These are phyloP conservation scores for Metarhizium guizhouense DNA, from an alignment of 2,329 filamentous ascomycete species.

Conservation along the genomic window DNA sequence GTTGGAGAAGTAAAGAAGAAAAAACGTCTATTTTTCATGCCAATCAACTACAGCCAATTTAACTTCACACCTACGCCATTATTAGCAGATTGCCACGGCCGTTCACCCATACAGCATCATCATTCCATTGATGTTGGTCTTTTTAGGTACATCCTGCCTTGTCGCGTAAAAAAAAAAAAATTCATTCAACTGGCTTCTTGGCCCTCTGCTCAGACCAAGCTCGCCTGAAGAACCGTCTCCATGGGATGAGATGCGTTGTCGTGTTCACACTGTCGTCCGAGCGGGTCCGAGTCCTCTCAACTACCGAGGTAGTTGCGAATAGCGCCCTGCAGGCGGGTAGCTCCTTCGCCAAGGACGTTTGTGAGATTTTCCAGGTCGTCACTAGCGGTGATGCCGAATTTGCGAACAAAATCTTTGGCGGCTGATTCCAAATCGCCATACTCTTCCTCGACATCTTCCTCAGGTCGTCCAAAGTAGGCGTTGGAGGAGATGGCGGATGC, in stretches of 20 bases:
- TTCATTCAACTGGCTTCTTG: neutral
- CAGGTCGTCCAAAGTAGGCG: slow-evolving; percentile 90
- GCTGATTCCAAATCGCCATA: slow-evolving; percentile 90
- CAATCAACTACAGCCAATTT: slow-evolving; percentile 17
- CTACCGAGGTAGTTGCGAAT: slow-evolving; percentile 56
- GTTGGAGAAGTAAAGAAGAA: neutral
- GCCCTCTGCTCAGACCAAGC: neutral
- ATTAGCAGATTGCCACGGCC: slow-evolving; percentile 1
- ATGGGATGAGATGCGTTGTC: neutral
- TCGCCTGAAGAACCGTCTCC: neutral
- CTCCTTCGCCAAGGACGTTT: slow-evolving; percentile 75
- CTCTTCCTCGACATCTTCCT: slow-evolving; percentile 69
- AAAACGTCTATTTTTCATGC: slow-evolving; percentile 23
- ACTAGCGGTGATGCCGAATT: slow-evolving; percentile 89
- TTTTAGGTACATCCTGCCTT: neutral
- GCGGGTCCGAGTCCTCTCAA: slow-evolving; percentile 22
- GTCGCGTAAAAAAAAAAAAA: neutral
- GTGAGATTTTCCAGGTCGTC: slow-evolving; percentile 92
- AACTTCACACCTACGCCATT: slow-evolving; percentile 22
- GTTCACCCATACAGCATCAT: neutral
- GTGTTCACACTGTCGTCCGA: neutral
- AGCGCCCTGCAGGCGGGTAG: slow-evolving; percentile 70
- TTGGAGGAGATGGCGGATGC: slow-evolving; percentile 90
- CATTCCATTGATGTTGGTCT: neutral
- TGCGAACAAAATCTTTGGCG: slow-evolving; percentile 91